Conservation (phyloP, 2,329 filamentous ascomycete species). For the Neofusicoccum kwambonambiense region DNA sequence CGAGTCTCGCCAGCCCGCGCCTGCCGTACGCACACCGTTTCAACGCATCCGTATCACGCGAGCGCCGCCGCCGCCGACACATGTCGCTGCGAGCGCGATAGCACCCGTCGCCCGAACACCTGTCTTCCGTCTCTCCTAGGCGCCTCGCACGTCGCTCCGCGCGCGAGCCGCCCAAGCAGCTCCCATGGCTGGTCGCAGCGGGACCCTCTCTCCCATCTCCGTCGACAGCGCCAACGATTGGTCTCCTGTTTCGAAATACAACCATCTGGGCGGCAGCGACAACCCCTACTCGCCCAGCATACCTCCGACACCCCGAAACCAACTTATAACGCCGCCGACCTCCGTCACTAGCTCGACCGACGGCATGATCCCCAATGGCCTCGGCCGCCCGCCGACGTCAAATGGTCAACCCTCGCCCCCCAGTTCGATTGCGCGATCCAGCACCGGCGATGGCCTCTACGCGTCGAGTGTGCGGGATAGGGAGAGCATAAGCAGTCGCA, state of each 20-base stretch:
- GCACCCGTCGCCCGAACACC: not conserved
- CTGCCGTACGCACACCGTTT: not conserved
- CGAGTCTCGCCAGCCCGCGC: not conserved
- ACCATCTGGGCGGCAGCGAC: constrained; percentile 34
- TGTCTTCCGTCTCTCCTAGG: not conserved
- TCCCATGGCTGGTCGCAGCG: constrained; percentile 38
- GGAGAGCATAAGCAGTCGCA: constrained; percentile 59
- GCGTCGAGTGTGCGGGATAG: constrained; percentile 51
- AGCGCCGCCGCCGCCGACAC: not conserved
- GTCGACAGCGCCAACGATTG: constrained; percentile 39
- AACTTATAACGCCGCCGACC: constrained; percentile 32
- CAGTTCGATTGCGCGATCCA: constrained; percentile 81
- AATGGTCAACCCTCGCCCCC: constrained; percentile 73
- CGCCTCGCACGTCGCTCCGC: not conserved
- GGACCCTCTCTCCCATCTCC: constrained; percentile 40
- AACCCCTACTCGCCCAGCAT: constrained; percentile 39
- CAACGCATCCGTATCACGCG: not conserved
- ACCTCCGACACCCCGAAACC: constrained; percentile 30
- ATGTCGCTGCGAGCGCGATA: constrained; percentile 10
- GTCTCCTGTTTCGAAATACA: constrained; percentile 41
- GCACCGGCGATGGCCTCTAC: constrained; percentile 70
- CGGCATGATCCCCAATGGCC: constrained; percentile 54
- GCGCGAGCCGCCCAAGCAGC: constrained; percentile 5
- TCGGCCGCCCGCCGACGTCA: constrained; percentile 31
- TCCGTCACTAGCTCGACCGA: constrained; percentile 41